Conservation (phyloP, 2,329 filamentous ascomycete genomes). For the Ampelomyces quisqualis region DNA sequence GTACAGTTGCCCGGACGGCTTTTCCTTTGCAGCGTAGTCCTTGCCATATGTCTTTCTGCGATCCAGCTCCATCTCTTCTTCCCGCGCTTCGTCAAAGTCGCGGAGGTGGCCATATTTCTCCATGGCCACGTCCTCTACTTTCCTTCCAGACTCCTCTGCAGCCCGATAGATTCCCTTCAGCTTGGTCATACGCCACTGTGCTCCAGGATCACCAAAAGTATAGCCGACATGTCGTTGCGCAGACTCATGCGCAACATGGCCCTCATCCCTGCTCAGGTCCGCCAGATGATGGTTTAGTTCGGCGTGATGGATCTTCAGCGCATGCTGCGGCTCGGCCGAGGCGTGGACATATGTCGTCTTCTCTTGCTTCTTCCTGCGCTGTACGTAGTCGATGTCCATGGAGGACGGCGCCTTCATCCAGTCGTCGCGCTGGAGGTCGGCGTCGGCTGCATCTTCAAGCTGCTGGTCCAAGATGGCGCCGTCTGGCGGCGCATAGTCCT, state of each 20-base stretch:
- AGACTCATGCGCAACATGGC: conserved; percentile 46
- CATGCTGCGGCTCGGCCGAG: conserved; percentile 59
- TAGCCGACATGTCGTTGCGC: conserved; percentile 70
- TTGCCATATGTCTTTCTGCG: conserved; percentile 78
- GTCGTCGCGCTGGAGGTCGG: conserved; percentile 67
- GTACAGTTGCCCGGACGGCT: conserved; percentile 83
- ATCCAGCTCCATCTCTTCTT: conserved; percentile 90
- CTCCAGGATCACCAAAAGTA: conserved; percentile 83
- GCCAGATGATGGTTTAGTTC: conserved; percentile 76
- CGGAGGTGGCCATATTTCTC: conserved; percentile 79
- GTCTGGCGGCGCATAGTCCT: conserved; percentile 47
- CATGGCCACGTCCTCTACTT: conserved; percentile 77
- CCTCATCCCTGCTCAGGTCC: conserved; percentile 49
- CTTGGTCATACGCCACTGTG: conserved; percentile 95
- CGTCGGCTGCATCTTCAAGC: conserved; percentile 40
- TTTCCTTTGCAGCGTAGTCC: conserved; percentile 80
- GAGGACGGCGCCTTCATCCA: conserved; percentile 94
- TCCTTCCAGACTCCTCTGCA: conserved; percentile 70
- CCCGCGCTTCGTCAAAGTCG: conserved; percentile 87
- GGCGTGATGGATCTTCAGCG: conserved; percentile 71
- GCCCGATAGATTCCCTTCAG: conserved; percentile 80
- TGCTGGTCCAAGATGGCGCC: conserved; percentile 49
- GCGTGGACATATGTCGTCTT: conserved; percentile 48
- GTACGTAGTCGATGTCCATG: conserved; percentile 80
- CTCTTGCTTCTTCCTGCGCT: conserved; percentile 56